Base-by-base conservation (phyloP, 495 filamentous ascomycete genomes). In the Aspergillus incahuasiensis region DNA sequence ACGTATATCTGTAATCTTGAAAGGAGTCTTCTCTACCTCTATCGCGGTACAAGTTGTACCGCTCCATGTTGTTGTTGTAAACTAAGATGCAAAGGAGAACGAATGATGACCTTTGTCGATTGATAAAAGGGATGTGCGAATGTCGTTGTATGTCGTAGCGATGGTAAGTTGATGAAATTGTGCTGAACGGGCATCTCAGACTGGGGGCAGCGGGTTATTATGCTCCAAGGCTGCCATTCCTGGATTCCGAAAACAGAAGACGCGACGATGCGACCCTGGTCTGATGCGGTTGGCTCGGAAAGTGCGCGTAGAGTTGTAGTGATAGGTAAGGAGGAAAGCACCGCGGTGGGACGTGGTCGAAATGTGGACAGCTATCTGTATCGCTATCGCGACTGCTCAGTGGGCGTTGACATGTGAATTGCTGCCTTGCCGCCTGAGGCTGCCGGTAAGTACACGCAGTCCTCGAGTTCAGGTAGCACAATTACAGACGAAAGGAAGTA, bases 41-140 rank as follows among this genome's bases (percentile, higher is more conserved):
- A 75, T 99, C 94, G 53, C 94, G 86, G 61, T 88, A 99, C 68
- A 97, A 91, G 9, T 91, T 92, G 70, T 90, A 97, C 71, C 96
- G 97, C 82, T 98, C 94, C 94, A 98, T 98, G 21, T 39, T 6
- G 2, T 24, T 1, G 2, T 4, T 28, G 22, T 18, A 7, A 8
- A 34, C 5, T 21, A 35, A 16, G 3, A 18, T 40, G n/a, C n/a
- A n/a, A n/a, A n/a, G n/a, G 28, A 30, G 28, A 30, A 30, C 5
- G 12, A 48, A 34, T 21, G 55, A 7, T 7, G 28, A 35, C 7
- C n/a, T n/a, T n/a, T n/a, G n/a, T n/a, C n/a, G n/a, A n/a, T n/a
- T n/a, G n/a, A n/a, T n/a, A n/a, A n/a, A n/a, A n/a, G n/a, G n/a
- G n/a, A n/a, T n/a, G n/a, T n/a, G n/a, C n/a, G n/a, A n/a, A n/a